Conservation (phyloP, 768 basidiomycete species). For the Tremella mesenterica region DNA sequence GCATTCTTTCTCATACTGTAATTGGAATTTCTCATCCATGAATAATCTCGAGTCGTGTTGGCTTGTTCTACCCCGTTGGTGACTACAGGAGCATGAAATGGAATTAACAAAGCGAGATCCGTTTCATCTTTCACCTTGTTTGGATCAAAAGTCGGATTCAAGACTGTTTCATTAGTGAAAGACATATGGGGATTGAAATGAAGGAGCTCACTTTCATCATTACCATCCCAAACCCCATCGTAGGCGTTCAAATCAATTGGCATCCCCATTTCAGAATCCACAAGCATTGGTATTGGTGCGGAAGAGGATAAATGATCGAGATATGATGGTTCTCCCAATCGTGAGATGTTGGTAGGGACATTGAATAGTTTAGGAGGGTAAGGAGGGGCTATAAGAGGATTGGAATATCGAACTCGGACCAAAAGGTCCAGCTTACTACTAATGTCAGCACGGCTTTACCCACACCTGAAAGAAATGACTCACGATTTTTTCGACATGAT, state of each 20-base stretch:
- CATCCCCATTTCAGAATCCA: slow-evolving; percentile 96
- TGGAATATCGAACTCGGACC: slow-evolving; percentile 84
- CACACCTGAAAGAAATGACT: not conserved
- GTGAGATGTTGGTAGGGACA: slow-evolving; percentile 78
- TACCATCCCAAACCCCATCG: slow-evolving; percentile 75
- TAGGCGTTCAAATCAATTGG: slow-evolving; percentile 78
- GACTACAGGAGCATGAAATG: slow-evolving; percentile 37
- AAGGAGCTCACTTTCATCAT: slow-evolving; percentile 52
- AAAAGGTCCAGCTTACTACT: slow-evolving; percentile 74
- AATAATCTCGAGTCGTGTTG: slow-evolving; percentile 54
- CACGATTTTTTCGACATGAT: slow-evolving; percentile 33
- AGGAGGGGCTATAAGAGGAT: slow-evolving; percentile 90
- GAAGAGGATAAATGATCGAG: slow-evolving; percentile 70
- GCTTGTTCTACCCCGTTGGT: slow-evolving; percentile 42
- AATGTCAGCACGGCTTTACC: not conserved
- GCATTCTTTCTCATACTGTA: slow-evolving; percentile 52
- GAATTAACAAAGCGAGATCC: slow-evolving; percentile 55
- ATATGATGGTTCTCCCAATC: slow-evolving; percentile 80
- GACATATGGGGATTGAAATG: not conserved
- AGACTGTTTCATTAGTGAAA: slow-evolving; percentile 35
- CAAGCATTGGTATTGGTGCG: slow-evolving; percentile 82
- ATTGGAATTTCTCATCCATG: slow-evolving; percentile 88
- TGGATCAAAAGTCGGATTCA: slow-evolving; percentile 60
- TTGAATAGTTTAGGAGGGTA: slow-evolving; percentile 92
- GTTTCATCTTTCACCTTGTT: slow-evolving; percentile 45